Evolutionary conservation across 805 yeast species (phyloP).

Genomic region (Pichia scutulata): DNA sequence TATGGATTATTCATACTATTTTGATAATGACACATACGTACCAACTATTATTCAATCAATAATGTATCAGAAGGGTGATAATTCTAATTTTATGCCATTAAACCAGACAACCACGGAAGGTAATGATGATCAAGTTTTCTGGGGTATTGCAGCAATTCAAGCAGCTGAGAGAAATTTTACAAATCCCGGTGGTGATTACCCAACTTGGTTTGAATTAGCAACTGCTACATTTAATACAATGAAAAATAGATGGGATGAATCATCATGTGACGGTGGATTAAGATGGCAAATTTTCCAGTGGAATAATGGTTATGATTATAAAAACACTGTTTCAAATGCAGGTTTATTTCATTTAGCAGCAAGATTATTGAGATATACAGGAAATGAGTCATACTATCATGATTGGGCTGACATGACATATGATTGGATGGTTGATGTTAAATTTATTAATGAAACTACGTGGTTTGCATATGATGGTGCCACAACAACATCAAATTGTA

Average conservation of each 20-base stretch:
- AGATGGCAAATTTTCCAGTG: conserved; percentile 95
- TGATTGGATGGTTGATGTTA: conserved; percentile 64
- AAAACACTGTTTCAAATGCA: conserved; percentile 87
- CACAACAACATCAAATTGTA: conserved; percentile 51
- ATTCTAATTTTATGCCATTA: conserved; percentile 74
- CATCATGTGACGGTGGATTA: conserved; percentile 76
- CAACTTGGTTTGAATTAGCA: conserved; percentile 76
- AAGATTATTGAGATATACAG: conserved; percentile 75
- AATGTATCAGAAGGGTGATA: conserved; percentile 63
- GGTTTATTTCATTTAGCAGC: conserved; percentile 84
- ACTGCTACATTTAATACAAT: conserved; percentile 90
- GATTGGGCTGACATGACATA: conserved; percentile 71
- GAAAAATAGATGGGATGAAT: conserved; percentile 79
- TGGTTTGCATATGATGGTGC: conserved; percentile 66
- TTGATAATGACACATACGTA: conserved; percentile 63
- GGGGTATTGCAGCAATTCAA: conserved; percentile 90
- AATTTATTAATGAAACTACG: conserved; percentile 37
- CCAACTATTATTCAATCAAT: conserved; percentile 53
- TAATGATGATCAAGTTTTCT: conserved; percentile 95
- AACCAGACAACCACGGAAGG: conserved; percentile 92
- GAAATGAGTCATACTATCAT: conserved; percentile 55
- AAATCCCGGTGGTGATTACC: conserved; percentile 51
- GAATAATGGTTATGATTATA: conserved; percentile 92
- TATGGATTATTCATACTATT: conserved; percentile 67
- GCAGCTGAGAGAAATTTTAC: conserved; percentile 88